Percentiles rank a stretch among this genome's conserved stretches.
phyloP scores from a whole-genome alignment of 2,329 filamentous ascomycete genomes.

The Cladosporium cucumerinum region DNA sequence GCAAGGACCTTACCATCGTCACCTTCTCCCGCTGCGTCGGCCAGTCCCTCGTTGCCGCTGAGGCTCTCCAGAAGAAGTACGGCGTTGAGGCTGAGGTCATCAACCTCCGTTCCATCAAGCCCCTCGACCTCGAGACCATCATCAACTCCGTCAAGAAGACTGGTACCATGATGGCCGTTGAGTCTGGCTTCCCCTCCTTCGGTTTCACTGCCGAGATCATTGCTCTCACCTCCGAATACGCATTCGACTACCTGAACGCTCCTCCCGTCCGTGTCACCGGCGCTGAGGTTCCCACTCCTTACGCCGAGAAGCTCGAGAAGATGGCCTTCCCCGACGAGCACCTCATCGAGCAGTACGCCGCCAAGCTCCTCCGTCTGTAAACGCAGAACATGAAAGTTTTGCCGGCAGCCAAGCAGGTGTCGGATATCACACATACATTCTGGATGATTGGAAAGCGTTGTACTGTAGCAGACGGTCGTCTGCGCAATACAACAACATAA shows the following conservation, averaged over 20 bases:
- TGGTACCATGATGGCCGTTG: conserved; percentile 81
- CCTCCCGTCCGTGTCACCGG: conserved; percentile 92
- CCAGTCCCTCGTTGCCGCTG: conserved; percentile 81
- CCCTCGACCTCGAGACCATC: conserved; percentile 90
- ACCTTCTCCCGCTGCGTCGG: conserved; percentile 93
- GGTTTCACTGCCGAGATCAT: conserved; percentile 91
- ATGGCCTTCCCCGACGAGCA: conserved; percentile 91
- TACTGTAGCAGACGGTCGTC: neutral
- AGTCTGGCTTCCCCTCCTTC: conserved; percentile 94
- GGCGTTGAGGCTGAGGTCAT: conserved; percentile 94
- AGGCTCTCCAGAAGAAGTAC: conserved; percentile 92
- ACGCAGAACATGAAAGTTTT: neutral
- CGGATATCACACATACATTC: neutral
- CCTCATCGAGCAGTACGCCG: conserved; percentile 81
- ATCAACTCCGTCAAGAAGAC: conserved; percentile 99
- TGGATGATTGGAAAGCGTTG: neutral
- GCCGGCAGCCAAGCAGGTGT: neutral
- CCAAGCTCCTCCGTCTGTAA: conserved; percentile 79
- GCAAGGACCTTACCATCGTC: conserved; percentile 95
- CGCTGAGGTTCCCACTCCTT: conserved; percentile 95
- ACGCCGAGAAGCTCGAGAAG: conserved; percentile 88
- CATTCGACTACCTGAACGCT: conserved; percentile 93
- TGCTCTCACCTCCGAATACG: conserved; percentile 94
- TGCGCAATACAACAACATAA: conserved; percentile 7
- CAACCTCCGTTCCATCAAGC: conserved; percentile 97